Evolutionary conservation across 208 protist genomes (phyloP), one percentile per base, ranked within the genome.

Genomic region (Trypanosoma scelopori): DNA sequence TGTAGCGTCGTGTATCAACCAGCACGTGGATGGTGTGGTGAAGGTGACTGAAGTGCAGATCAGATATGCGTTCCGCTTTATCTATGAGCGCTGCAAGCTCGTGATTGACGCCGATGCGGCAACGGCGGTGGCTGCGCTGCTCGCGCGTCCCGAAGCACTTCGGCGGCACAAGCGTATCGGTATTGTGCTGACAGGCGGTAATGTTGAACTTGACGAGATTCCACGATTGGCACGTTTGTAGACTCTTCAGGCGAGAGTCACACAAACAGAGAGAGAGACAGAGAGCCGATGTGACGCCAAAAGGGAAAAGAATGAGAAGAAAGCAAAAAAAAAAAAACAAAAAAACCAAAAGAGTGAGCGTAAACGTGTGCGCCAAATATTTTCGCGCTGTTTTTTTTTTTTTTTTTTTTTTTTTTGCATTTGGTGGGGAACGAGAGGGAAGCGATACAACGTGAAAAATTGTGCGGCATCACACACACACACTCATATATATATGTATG

Each of bases 41-140:
- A 69, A 75, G 47, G 85, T 92, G 6, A 76, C 65, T 23, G 72
- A 78, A 51, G 66, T 76, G 16, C 69, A 89, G 48, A 76, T 80
- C 49, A 63, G 74, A 39, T 77, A 85, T 65, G 85, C 82, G 32
- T 89, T 89, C 62, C 85, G 85, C 12, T 92, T 82, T 70, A 66
- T 87, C 16, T 92, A 89, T 67, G 85, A 92, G 75, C 76, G 85
- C 4, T 89, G 82, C 60, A 92, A 92, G 66, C 69, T 92, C 27
- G 85, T 92, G 47, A 80, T 92, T 46, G 85, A 92, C 71, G 75
- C 70, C 5, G 77, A 92, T 43, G 73, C 85, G 0, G 85, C 85
- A 42, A 87, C 79, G 42, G 85, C 82, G n/a, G 85, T 92, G 45
- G 85, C 85, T 6, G 85, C 85, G 3, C 59, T 92, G 16, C 59